These are phyloP conservation scores for Trichoderma parareesei DNA, from an alignment of 495 filamentous ascomycete species.

Conservation along the genomic window DNA sequence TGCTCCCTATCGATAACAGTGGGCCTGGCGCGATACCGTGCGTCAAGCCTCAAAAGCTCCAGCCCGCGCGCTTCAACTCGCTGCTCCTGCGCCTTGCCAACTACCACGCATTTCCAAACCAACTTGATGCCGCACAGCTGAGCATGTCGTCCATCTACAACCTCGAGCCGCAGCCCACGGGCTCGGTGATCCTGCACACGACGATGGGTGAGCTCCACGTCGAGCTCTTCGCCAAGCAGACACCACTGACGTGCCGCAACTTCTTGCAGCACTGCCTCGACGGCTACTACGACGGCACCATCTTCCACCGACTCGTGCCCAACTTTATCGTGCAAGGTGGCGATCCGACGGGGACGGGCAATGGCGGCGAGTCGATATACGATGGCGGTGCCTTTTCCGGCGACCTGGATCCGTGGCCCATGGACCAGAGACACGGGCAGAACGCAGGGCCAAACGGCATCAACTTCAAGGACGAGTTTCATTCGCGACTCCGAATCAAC, in stretches of 20 bases:
- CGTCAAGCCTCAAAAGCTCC: conserved; percentile 1
- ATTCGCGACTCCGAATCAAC: conserved; percentile 87
- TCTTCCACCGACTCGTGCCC: conserved; percentile 88
- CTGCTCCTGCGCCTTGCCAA: background rate
- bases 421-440: conserved; percentile 51
- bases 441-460: conserved; percentile 46
- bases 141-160: conserved; percentile 83
- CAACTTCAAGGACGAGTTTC: conserved; percentile 81
- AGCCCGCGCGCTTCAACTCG: background rate
- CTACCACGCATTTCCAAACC: no score
- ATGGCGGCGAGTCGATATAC: conserved; percentile 87
- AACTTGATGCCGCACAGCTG: background rate
- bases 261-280: conserved; percentile 94
- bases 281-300: conserved; percentile 84
- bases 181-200: conserved; percentile 81
- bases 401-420: conserved; percentile 50
- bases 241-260: conserved; percentile 82
- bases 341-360: conserved; percentile 73
- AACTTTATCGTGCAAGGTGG: conserved; percentile 93
- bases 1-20: conserved; percentile 7
- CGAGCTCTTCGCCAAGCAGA: conserved; percentile 90
- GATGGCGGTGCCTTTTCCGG: conserved; percentile 71
- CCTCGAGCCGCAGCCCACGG: conserved; percentile 87
- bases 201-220: conserved; percentile 80
- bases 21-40: background rate